Base-by-base conservation (phyloP, 805 yeast genomes). In the Lachancea sp. region DNA sequence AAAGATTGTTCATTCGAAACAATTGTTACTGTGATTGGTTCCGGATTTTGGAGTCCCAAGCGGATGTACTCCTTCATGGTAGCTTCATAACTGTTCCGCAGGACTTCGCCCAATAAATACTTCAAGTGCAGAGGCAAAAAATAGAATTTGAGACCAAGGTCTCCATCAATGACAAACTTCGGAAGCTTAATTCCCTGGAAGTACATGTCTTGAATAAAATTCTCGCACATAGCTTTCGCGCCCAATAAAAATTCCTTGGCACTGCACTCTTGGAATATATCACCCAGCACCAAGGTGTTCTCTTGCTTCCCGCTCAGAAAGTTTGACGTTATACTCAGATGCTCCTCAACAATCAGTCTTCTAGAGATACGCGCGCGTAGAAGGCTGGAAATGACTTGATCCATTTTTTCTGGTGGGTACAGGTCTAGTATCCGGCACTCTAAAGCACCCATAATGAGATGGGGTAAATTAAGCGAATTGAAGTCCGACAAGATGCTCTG, bases 321-420 rank as follows among this genome's bases (percentile, higher is more conserved):
- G 45, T 83, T 75, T 25, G 78, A 74, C 0, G 95, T 77, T 38
- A 92, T 71, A 8, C 92, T 78, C 28, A 86, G 64, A 64, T 92
- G 97, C 58, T 90, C 96, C 64, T 90, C 96, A 31, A 87, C 86
- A 47, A 90, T 82, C 34, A 90, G 82, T 51, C 97, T 70, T 64
- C 98, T 71, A 50, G 95, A 82, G 29, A 90, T 85, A 55, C 98
- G 74, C 4, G 95, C 85, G 40, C 96, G 70, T 31, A 90, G 64
- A 71, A 88, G 73, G 4, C 82, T 72, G 9, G 88, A 78, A 72
- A 89, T 77, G 53, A 89, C 76, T 13, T 64, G 67, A 55, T 90
- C 96, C 48, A 90, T 63, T 34, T 79, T 67, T 2, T 68, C 62
- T 43, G 76, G 79, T 3, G 87, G 80, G 53, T 83, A 71, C 5